phyloP scores from a whole-genome alignment of 1,284 basidiomycete genomes.

The Ustilago sp. region DNA sequence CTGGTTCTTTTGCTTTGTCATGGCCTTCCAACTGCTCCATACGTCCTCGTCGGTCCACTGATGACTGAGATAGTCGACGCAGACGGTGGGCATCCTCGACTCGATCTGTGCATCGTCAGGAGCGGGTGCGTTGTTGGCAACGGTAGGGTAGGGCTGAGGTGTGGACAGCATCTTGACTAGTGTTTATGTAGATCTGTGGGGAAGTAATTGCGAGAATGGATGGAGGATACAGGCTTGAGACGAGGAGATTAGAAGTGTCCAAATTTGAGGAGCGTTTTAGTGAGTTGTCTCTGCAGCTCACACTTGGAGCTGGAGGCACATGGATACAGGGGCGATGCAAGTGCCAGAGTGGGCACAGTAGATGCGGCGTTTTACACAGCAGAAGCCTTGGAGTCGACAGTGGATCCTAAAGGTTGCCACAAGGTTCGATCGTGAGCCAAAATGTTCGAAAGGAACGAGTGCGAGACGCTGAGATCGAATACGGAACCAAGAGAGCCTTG shows the following conservation, averaged over 20 bases:
- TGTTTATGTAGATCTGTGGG: constrained; percentile 15
- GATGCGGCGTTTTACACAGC: neutral
- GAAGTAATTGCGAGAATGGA: neutral
- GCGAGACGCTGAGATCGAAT: neutral
- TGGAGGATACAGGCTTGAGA: constrained; percentile 1
- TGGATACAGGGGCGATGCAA: constrained; percentile 15
- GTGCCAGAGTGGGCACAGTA: neutral
- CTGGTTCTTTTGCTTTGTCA: constrained; percentile 98
- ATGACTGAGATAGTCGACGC: constrained; percentile 82
- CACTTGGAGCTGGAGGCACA: constrained; percentile 28
- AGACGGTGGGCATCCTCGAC: constrained; percentile 72
- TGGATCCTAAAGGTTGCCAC: neutral
- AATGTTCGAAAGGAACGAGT: neutral
- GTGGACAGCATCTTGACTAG: constrained; percentile 66
- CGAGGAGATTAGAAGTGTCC: constrained; percentile 18
- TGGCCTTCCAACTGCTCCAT: constrained; percentile 96
- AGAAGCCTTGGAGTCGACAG: neutral
- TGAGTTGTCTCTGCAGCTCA: constrained; percentile 30
- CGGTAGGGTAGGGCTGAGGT: constrained; percentile 65
- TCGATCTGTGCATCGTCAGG: constrained; percentile 68
- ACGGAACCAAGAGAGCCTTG: neutral
- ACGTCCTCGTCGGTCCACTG: constrained; percentile 98
- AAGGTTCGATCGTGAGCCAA: neutral
- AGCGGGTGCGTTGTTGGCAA: constrained; percentile 62
- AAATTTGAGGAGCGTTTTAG: neutral